These are phyloP conservation scores for Aspergillus oerlinghausenensis DNA, from an alignment of 2,329 filamentous ascomycete genomes.

Conservation along the genomic window DNA sequence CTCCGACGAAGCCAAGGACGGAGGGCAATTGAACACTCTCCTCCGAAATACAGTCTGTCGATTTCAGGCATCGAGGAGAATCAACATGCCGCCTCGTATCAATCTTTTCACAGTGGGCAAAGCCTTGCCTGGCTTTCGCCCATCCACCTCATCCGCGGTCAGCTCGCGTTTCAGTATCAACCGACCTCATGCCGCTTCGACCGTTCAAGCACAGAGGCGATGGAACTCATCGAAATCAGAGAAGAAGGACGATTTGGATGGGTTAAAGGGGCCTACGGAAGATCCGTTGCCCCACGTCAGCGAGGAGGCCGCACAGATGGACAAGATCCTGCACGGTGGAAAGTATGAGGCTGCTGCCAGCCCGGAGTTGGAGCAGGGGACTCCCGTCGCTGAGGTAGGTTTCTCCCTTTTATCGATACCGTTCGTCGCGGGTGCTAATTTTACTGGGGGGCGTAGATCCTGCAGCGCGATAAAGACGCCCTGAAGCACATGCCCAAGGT, in stretches of 20 bases:
- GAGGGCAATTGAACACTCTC: neutral
- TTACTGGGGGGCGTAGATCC: slow-evolving; percentile 45
- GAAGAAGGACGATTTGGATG: slow-evolving; percentile 24
- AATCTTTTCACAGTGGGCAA: slow-evolving; percentile 42
- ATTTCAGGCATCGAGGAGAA: neutral
- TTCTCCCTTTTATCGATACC: neutral
- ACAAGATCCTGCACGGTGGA: slow-evolving; percentile 51
- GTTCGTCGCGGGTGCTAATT: neutral
- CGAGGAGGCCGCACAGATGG: slow-evolving; percentile 60
- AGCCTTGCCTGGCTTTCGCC: slow-evolving; percentile 29
- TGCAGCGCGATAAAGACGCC: slow-evolving; percentile 59
- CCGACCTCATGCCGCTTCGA: slow-evolving; percentile 17
- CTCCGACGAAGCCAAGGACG: neutral
- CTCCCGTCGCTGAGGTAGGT: slow-evolving; percentile 61
- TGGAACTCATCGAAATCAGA: slow-evolving; percentile 33
- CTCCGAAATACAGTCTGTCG: neutral
- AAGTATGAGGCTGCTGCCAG: slow-evolving; percentile 39
- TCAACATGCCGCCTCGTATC: slow-evolving; percentile 53
- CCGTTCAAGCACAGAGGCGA: slow-evolving; percentile 21
- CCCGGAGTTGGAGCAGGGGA: slow-evolving; percentile 62
- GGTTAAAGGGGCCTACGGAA: slow-evolving; percentile 45
- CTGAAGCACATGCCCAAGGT: slow-evolving; percentile 62
- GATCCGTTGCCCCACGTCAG: slow-evolving; percentile 56
- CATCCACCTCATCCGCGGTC: slow-evolving; percentile 18
- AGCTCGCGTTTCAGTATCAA: slow-evolving; percentile 12